Evolutionary conservation across 805 yeast genomes (phyloP).

Genomic region (Lachancea nothofagi): DNA sequence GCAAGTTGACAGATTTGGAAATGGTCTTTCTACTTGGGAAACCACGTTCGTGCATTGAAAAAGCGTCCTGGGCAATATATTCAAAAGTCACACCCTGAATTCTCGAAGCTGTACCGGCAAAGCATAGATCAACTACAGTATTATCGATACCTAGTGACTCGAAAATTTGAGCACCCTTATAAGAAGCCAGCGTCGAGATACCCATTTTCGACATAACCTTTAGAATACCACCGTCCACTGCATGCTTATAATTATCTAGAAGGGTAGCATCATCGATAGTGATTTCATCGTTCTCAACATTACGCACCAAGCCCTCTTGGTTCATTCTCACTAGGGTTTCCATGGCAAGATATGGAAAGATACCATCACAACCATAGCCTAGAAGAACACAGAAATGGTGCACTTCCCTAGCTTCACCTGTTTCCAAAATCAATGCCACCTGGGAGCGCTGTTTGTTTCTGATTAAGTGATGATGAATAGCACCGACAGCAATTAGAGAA

Average conservation of each 20-base stretch:
- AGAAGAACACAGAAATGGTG: conserved; percentile 92
- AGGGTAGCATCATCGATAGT: conserved; percentile 51
- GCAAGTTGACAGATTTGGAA: conserved; percentile 61
- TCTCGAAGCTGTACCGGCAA: conserved; percentile 96
- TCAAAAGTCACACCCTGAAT: conserved; percentile 94
- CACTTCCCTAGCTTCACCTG: conserved; percentile 96
- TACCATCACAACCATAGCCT: conserved; percentile 97
- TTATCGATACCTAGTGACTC: conserved; percentile 96
- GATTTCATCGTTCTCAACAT: conserved; percentile 34
- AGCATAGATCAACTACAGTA: conserved; percentile 90
- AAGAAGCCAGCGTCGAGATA: conserved; percentile 95
- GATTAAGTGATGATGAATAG: conserved; percentile 94
- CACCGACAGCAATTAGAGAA: conserved; percentile 89
- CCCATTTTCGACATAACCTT: conserved; percentile 99
- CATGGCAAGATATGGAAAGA: conserved; percentile 89
- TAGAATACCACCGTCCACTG: conserved; percentile 85
- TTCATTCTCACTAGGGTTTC: conserved; percentile 85
- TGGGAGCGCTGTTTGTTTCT: conserved; percentile 94
- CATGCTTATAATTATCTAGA: conserved; percentile 71
- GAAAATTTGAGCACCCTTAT: conserved; percentile 97
- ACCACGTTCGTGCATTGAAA: conserved; percentile 88
- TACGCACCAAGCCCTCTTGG: conserved; percentile 64
- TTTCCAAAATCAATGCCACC: conserved; percentile 85
- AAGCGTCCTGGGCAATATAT: conserved; percentile 93
- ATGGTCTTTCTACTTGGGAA: conserved; percentile 72